phyloP scores from a whole-genome alignment of 2,329 filamentous ascomycete species.

The Thielaviopsis euricoi region DNA sequence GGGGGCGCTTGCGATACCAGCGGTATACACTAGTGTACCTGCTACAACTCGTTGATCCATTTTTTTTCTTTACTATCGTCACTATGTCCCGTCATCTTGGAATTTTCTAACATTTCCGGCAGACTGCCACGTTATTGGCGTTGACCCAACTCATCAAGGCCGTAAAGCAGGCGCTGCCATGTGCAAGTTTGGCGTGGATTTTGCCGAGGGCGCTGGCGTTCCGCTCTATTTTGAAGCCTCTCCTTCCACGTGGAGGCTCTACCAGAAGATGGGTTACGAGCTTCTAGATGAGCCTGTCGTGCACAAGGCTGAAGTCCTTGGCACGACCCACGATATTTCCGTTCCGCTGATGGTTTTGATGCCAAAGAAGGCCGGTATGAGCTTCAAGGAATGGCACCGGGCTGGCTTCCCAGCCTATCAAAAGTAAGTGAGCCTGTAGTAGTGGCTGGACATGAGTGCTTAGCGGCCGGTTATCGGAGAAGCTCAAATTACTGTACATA shows the following conservation, averaged over 20 bases:
- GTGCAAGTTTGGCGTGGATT: slow-evolving; percentile 24
- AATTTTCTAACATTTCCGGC: no score
- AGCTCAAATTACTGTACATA: background rate
- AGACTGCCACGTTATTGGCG: slow-evolving; percentile 25
- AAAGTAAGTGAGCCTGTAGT: slow-evolving; percentile 1
- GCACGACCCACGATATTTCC: slow-evolving; percentile 20
- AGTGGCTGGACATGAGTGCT: background rate
- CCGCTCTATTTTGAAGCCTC: slow-evolving; percentile 33
- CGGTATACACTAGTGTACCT: no score
- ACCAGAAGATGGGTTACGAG: slow-evolving; percentile 29
- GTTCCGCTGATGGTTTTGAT: slow-evolving; percentile 27
- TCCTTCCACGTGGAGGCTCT: slow-evolving; percentile 24
- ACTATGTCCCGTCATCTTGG: no score
- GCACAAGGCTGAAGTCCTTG: slow-evolving; percentile 22
- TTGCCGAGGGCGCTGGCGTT: slow-evolving; percentile 21
- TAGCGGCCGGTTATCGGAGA: background rate
- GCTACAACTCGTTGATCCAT: no score
- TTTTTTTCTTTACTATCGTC: no score
- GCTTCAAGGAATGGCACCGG: slow-evolving; percentile 20
- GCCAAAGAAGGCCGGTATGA: slow-evolving; percentile 20
- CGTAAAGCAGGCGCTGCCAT: slow-evolving; percentile 25
- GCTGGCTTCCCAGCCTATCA: slow-evolving; percentile 13
- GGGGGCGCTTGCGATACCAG: no score
- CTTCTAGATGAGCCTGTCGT: slow-evolving; percentile 23
- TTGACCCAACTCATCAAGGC: slow-evolving; percentile 27